Conservation (phyloP, 495 filamentous ascomycete species). For the Annulohypoxylon moriforme region DNA sequence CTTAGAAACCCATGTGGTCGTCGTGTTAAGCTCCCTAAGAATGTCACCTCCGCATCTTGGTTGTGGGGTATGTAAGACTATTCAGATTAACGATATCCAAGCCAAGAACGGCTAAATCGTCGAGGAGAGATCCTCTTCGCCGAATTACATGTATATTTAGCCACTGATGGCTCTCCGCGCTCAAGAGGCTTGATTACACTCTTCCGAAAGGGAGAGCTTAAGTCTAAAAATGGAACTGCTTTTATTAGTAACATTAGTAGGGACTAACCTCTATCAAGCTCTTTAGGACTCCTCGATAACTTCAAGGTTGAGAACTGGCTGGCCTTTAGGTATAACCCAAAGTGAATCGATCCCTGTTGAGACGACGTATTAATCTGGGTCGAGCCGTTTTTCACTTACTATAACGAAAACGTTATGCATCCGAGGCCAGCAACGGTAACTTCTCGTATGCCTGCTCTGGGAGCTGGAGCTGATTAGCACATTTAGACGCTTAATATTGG, state of each 20-base stretch:
- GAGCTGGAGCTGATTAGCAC: neutral
- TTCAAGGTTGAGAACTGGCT: neutral
- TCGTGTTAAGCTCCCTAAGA: constrained; percentile 38
- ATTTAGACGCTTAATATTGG: neutral
- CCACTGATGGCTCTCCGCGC: constrained; percentile 29
- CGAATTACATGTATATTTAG: constrained; percentile 39
- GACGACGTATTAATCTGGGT: neutral
- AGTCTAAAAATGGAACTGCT: constrained; percentile 25
- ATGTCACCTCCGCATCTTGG: constrained; percentile 43
- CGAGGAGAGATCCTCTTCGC: constrained; percentile 42
- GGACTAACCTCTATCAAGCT: neutral
- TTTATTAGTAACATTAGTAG: neutral
- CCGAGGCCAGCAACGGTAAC: neutral
- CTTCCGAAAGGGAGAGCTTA: neutral
- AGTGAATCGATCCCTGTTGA: neutral
- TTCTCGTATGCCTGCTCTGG: neutral
- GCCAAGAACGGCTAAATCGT: constrained; percentile 49
- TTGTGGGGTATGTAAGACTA: constrained; percentile 36
- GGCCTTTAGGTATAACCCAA: neutral
- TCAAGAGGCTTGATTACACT: constrained; percentile 25
- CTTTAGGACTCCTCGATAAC: neutral
- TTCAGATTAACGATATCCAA: constrained; percentile 36
- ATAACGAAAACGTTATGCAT: neutral
- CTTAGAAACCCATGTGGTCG: constrained; percentile 24
- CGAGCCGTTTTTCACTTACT: neutral